A percentile compares a stretch with the other conserved stretches of the same genome.
phyloP scores from a whole-genome alignment of 148 eudicot genomes.

The Fagopyrum esculentum region DNA sequence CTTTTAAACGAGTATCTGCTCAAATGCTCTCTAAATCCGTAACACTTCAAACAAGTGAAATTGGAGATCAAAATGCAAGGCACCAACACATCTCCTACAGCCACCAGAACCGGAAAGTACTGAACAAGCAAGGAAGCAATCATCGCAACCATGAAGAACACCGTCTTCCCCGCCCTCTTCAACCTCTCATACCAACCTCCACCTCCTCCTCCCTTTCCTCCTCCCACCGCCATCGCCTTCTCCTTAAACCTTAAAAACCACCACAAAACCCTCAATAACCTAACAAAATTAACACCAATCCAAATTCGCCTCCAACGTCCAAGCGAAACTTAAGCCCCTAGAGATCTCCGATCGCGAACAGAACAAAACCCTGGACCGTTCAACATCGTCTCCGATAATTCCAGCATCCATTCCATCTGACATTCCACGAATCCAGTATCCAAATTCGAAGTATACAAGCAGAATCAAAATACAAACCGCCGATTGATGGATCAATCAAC shows the following conservation, averaged over 20 bases:
- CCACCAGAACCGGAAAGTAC: constrained; percentile 63
- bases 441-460: background rate
- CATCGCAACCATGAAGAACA: constrained; percentile 86
- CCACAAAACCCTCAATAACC: background rate
- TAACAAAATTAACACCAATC: background rate
- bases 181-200: constrained; percentile 49
- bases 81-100: constrained; percentile 58
- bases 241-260: background rate
- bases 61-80: constrained; percentile 64
- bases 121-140: constrained; percentile 58
- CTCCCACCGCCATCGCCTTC: constrained; percentile 23
- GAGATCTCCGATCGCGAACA: constrained; percentile 34
- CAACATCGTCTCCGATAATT: background rate
- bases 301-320: background rate
- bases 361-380: constrained; percentile 31
- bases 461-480: background rate
- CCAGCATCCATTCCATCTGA: constrained; percentile 13
- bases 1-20: constrained; percentile 60
- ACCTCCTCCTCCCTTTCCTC: constrained; percentile 29
- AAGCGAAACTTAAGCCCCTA: background rate
- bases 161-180: constrained; percentile 50
- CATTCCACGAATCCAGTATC: constrained; percentile 15
- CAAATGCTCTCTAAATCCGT: constrained; percentile 51
- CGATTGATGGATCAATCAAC: constrained; percentile 3
- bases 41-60: constrained; percentile 68